Base-by-base conservation (phyloP, 306 rosid species). In the Cucurbita maxima region DNA sequence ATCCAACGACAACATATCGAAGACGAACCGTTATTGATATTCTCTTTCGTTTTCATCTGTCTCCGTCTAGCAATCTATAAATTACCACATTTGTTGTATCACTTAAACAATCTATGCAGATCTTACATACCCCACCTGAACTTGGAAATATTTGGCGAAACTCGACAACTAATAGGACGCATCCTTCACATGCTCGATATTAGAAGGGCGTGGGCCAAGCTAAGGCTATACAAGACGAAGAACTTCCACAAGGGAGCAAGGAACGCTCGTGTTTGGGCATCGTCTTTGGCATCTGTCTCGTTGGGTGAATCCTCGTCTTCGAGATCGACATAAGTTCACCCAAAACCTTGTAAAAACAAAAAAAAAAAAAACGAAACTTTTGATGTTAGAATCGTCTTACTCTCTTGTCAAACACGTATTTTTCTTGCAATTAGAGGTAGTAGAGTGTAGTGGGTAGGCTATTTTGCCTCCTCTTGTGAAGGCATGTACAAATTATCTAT, bases 261-360 rank as follows among this genome's bases (percentile, higher is more conserved):
- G 82, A 88, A 82, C 20, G 95, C 88, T 15, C 64, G 84, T 75
- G 95, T 87, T 71, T 91, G 90, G 97, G 92, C 90, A 1, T 90
- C 96, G 13, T 88, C 96, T 73, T 78, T 90, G 59, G 82, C 90
- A 50, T 87, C 92, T 6, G 95, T 90, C 71, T 87, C 97, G 14
- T 78, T 87, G 73, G 91, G 90, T 2, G 80, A 90, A 74, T 78
- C 94, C 5, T 81, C 92, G 19, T 81, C 83, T 10, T 47, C 59
- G 14, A 70, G 74, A 48, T 50, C 74, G 3, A 34, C 74, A 34
- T 50, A 51, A 16, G 20, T 70, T 50, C 41, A 48, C 44, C 14
- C 16, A 68, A 51, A 45, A 45, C 18, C 73, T 50, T 47, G 74
- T 69, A 48, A 48, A 68, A 13, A 14, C 30, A 15, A 1, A 30